A percentile compares a stretch with the other conserved stretches of the same genome.
phyloP scores from a whole-genome alignment of 345 rosid species.

The Capsella bursapastoris region DNA sequence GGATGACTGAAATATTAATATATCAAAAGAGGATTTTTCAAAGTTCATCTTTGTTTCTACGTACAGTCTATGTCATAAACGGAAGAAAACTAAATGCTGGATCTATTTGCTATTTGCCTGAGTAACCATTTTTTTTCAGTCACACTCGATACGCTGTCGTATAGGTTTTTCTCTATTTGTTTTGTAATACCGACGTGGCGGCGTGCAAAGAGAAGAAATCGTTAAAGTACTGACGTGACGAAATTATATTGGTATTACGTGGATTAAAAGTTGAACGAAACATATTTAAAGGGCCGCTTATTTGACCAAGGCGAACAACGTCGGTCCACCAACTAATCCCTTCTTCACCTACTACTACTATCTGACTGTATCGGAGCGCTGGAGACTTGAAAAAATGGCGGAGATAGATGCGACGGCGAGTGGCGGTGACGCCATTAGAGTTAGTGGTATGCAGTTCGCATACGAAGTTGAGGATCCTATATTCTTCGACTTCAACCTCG shows the following conservation, averaged over 20 bases:
- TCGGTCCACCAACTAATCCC: constrained; percentile 6
- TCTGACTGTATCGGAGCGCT: constrained; percentile 10
- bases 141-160: not conserved
- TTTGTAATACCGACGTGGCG: not conserved
- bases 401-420: constrained; percentile 18
- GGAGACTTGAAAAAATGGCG: constrained; percentile 47
- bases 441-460: constrained; percentile 77
- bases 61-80: not conserved
- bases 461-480: constrained; percentile 69
- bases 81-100: not conserved
- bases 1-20: constrained; percentile 9
- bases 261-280: constrained; percentile 14
- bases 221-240: constrained; percentile 5
- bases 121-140: not conserved
- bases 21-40: constrained; percentile 1
- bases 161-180: too few relatives aligned
- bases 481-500: constrained; percentile 71
- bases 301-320: not conserved
- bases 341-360: not conserved
- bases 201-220: not conserved
- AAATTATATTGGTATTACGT: constrained; percentile 5
- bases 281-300: constrained; percentile 26
- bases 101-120: not conserved
- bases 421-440: constrained; percentile 54
- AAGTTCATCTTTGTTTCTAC: not conserved